Percentiles rank a stretch among this genome's conserved stretches.
Conservation (phyloP, 2,329 filamentous ascomycete species). For the Sporothrix phasma region DNA sequence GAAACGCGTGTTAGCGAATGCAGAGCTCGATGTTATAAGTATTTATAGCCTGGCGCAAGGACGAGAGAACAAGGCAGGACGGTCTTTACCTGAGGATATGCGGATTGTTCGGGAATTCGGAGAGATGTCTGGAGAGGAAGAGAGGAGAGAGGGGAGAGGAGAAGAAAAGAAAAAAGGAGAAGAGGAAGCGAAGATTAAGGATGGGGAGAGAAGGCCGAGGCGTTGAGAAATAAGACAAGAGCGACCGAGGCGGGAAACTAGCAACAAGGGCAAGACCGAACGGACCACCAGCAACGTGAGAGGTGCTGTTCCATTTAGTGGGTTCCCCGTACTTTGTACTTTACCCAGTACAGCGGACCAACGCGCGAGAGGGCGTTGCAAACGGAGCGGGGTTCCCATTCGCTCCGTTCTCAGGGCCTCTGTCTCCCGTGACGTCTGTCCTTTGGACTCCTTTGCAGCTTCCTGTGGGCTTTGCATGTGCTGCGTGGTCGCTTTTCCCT, state of each 20-base stretch:
- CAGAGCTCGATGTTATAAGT: not conserved
- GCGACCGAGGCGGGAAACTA: not conserved
- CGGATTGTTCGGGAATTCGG: not conserved
- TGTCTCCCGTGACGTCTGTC: too few species aligned
- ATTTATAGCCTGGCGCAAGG: not conserved
- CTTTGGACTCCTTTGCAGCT: too few species aligned
- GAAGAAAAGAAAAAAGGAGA: not conserved
- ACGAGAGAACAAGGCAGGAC: not conserved
- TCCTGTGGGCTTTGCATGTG: slow-evolving; percentile 2
- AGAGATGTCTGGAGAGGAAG: not conserved
- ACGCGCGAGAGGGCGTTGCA: too few species aligned
- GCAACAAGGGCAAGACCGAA: not conserved
- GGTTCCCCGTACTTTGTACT: not conserved
- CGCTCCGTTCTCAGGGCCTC: not conserved
- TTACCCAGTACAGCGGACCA: not conserved
- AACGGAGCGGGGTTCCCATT: slow-evolving; percentile 12
- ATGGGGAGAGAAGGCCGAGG: slow-evolving; percentile 4
- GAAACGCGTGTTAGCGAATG: not conserved
- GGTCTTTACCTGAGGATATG: not conserved
- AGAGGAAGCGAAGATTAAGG: not conserved
- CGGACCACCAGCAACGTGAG: not conserved
- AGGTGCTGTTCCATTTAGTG: not conserved
- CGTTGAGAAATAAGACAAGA: not conserved
- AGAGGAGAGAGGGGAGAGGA: not conserved
- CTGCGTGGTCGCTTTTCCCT: not conserved